Base-by-base conservation (phyloP, 73 alveolate species). In the Breviolum minutum region DNA sequence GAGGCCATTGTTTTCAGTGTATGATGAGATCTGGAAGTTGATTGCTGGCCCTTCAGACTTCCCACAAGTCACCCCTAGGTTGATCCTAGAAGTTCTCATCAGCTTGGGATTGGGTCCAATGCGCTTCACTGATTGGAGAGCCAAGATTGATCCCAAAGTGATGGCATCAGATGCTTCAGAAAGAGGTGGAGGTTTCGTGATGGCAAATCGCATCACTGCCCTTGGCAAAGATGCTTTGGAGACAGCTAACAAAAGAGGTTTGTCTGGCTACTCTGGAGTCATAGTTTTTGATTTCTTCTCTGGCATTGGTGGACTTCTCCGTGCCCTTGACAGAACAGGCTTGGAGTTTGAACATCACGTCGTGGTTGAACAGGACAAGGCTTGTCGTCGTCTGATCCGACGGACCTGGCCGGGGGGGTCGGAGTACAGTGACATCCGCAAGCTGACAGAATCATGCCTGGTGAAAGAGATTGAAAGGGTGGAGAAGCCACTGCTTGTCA, bases 371-470 rank as follows among this genome's bases (percentile, higher is more conserved):
- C 48, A 20, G 7, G 92, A 83, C 92, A 48, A 20, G 54, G 30
- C 10, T 1, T 83, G 92, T 54, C 54, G 89, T 10, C 66, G 89
- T 6, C 7, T 30, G 66, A 11, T 80, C 32, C 26, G 89, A 9
- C 10, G 88, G 40, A 40, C 68, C 29, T 82, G 91, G 91, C 91
- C 91, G 6, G 91, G 91, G 2, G 91, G 91, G 1, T 14, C 54
- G 4, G 91, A 82, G 73, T 60, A 24, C 48, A 8, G 24, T 4
- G 91, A 82, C 73, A 82, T 82, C 54, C 5, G 20, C 12, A 19
- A 9, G 16, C 11, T 83, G 20, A 61, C 74, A 0, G 14, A n/a
- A 20, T 70, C 14, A 0, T 40, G 24, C 92, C 0, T 83, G 40
- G 27, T 8, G 26, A 14, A 20, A 60, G 92, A 83, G 73, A 7